Evolutionary conservation across 1,284 basidiomycete species (phyloP).

Genomic region (Filobasidium uniguttulatum): DNA sequence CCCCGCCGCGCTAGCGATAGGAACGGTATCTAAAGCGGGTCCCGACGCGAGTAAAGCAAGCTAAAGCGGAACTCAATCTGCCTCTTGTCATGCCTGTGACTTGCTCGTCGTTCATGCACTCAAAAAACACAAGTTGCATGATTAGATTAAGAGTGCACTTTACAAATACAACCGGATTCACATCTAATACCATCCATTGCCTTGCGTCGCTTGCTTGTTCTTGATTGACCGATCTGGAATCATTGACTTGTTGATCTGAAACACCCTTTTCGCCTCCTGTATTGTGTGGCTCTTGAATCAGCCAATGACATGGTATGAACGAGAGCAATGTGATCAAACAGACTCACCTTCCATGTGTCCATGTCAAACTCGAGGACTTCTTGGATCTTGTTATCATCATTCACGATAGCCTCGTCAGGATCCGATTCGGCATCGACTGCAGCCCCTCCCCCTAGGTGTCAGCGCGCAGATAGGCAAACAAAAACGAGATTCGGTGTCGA

Average conservation of each 20-base stretch:
- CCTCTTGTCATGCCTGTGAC: background rate
- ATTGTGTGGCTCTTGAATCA: background rate
- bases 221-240: conserved; percentile 33
- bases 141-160: background rate
- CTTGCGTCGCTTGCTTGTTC: background rate
- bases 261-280: conserved; percentile 37
- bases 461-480: background rate
- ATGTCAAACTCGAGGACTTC: conserved; percentile 42
- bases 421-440: background rate
- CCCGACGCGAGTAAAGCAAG: too few species aligned
- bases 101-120: background rate
- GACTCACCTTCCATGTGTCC: conserved; percentile 35
- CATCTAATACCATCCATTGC: background rate
- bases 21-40: too few species aligned
- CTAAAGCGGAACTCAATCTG: background rate
- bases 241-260: conserved; percentile 35
- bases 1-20: too few species aligned
- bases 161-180: background rate
- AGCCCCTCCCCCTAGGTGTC: background rate
- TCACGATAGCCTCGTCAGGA: conserved; percentile 17
- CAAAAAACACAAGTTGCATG: background rate
- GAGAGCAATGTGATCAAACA: background rate
- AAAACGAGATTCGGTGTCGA: conserved; percentile 1
- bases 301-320: background rate
- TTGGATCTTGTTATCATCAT: conserved; percentile 33